phyloP scores from a whole-genome alignment of 257 asterid species.

The Solanum piurae region DNA sequence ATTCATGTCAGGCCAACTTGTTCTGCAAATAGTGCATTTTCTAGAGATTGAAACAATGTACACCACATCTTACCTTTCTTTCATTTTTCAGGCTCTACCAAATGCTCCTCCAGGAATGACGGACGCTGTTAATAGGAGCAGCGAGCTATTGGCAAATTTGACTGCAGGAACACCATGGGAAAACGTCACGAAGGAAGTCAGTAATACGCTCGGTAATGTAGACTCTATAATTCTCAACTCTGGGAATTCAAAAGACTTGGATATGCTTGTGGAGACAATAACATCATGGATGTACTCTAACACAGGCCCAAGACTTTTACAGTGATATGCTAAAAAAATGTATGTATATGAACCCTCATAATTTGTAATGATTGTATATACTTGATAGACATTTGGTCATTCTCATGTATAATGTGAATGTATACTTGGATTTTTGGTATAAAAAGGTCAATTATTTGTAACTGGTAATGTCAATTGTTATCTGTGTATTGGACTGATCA shows the following conservation, averaged over 20 bases:
- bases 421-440: neutral
- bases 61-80: neutral
- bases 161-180: conserved; percentile 98
- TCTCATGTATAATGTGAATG: neutral
- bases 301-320: conserved; percentile 47
- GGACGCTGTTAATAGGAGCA: conserved; percentile 81
- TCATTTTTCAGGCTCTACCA: conserved; percentile 55
- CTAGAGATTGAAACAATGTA: neutral
- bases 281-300: conserved; percentile 64
- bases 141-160: conserved; percentile 63
- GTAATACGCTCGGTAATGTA: conserved; percentile 36
- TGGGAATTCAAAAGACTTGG: conserved; percentile 51
- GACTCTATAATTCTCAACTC: conserved; percentile 47
- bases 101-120: conserved; percentile 94
- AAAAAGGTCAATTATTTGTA: neutral
- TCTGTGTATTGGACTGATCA: neutral
- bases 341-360: neutral
- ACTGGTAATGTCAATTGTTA: neutral
- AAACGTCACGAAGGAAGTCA: conserved; percentile 67
- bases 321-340: neutral
- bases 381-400: neutral
- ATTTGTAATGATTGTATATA: neutral
- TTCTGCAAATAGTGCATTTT: neutral
- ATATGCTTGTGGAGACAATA: conserved; percentile 52
- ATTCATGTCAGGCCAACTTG: neutral